phyloP scores from a whole-genome alignment of 129 eudicot genomes.

The Apium graveolens region DNA sequence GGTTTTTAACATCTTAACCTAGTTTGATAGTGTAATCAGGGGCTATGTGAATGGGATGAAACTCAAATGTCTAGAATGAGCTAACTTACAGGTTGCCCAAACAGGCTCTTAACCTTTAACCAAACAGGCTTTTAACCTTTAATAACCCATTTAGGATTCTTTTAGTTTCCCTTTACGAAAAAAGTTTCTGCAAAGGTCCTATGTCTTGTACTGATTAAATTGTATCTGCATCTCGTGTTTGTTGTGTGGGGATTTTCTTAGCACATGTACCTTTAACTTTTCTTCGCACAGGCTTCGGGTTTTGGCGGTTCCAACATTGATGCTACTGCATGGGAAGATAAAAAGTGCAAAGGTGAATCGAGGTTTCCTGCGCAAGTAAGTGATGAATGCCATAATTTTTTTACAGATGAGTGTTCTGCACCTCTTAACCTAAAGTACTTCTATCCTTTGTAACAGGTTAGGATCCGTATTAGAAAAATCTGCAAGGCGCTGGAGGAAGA shows the following conservation, averaged over 20 bases:
- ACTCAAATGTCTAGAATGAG: no score
- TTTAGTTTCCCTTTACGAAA: background rate
- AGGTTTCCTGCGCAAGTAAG: constrained; percentile 99
- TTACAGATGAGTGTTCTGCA: background rate
- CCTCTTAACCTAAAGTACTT: background rate
- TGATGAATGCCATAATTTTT: background rate
- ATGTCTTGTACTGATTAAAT: background rate
- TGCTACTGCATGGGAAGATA: constrained; percentile 99
- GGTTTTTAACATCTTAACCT: no score
- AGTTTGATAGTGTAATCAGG: no score
- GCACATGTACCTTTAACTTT: background rate
- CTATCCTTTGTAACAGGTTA: constrained; percentile 38
- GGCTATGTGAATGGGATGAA: no score
- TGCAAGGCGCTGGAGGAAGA: constrained; percentile 97
- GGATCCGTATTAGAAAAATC: constrained; percentile 76
- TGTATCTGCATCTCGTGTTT: background rate
- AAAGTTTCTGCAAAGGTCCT: background rate
- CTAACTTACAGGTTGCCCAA: no score
- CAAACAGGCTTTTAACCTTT: no score
- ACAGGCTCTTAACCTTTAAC: background rate
- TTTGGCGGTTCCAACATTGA: constrained; percentile 99
- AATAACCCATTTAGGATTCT: background rate
- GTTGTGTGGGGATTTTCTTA: background rate
- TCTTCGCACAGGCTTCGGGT: constrained; percentile 53
- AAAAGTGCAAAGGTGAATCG: constrained; percentile 98